Evolutionary conservation across 305 asterid species (phyloP).

Genomic region (Fraxinus nigra): DNA sequence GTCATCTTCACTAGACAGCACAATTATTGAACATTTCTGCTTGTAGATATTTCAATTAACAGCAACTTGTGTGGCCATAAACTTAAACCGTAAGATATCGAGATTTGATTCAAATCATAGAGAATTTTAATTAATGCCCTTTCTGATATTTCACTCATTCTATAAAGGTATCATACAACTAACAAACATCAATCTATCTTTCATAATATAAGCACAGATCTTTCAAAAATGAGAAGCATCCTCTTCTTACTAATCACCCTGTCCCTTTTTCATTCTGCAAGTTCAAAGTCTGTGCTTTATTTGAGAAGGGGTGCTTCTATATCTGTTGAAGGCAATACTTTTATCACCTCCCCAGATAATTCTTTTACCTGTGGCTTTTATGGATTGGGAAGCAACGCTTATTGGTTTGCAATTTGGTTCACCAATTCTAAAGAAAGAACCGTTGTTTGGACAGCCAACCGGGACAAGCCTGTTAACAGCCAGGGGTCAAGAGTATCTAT

Average conservation of each 20-base stretch:
- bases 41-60: not conserved
- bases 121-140: not conserved
- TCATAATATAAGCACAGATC: not conserved
- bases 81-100: not conserved
- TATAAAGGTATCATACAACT: not conserved
- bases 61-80: not conserved
- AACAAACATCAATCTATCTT: not conserved
- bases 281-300: conserved; percentile 22
- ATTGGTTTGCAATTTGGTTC: conserved; percentile 65
- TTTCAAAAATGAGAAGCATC: conserved; percentile 26
- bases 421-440: conserved; percentile 56
- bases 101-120: not conserved
- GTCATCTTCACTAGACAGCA: not conserved
- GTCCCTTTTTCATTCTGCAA: conserved; percentile 10
- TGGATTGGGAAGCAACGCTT: conserved; percentile 48
- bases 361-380: conserved; percentile 66
- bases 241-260: conserved; percentile 7
- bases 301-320: conserved; percentile 39
- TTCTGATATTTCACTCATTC: not conserved
- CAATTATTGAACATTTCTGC: not conserved
- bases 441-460: conserved; percentile 63
- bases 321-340: conserved; percentile 37
- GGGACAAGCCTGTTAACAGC: conserved; percentile 54
- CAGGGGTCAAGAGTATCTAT: conserved; percentile 39
- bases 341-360: conserved; percentile 44